Percentiles rank a stretch among this genome's conserved stretches.
Evolutionary conservation across 768 basidiomycete genomes (phyloP).

Genomic region (Lyophyllum semitale): DNA sequence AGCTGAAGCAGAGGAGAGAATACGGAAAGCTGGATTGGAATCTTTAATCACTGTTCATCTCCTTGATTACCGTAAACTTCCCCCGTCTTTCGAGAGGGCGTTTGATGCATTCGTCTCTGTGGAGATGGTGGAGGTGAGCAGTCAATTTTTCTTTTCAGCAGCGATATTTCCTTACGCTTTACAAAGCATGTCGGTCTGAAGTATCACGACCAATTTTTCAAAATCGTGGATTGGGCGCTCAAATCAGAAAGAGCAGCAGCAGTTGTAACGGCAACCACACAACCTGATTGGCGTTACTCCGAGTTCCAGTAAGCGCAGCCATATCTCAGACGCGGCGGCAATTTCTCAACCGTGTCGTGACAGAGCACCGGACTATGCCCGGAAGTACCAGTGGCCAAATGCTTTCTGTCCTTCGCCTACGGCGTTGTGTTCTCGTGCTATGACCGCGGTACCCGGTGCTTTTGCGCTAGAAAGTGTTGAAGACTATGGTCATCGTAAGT

Average conservation of each 20-base stretch:
- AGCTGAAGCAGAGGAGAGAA: constrained; percentile 58
- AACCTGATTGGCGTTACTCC: constrained; percentile 24
- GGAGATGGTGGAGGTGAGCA: neutral
- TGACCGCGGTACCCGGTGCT: constrained; percentile 18
- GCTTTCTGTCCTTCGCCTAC: constrained; percentile 21
- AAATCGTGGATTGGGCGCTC: constrained; percentile 41
- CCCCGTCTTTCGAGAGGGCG: constrained; percentile 50
- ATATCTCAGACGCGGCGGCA: no score
- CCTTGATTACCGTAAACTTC: constrained; percentile 66
- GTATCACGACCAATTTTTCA: constrained; percentile 24
- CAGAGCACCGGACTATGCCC: constrained; percentile 26
- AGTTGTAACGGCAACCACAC: constrained; percentile 25
- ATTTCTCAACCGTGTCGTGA: neutral
- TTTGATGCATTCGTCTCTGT: constrained; percentile 51
- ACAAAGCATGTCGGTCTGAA: constrained; percentile 9
- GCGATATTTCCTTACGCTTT: neutral
- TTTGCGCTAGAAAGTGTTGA: constrained; percentile 22
- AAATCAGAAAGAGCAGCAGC: constrained; percentile 34
- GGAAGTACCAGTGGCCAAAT: constrained; percentile 32
- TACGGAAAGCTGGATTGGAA: constrained; percentile 48
- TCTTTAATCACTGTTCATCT: constrained; percentile 60
- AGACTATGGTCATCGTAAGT: constrained; percentile 21
- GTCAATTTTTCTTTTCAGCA: neutral
- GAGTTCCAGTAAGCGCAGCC: neutral
- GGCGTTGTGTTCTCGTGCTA: constrained; percentile 13